A percentile compares a stretch with the other conserved stretches of the same genome.
phyloP scores from a whole-genome alignment of 331 rosid genomes.

The Erythrophleum ivorense region DNA sequence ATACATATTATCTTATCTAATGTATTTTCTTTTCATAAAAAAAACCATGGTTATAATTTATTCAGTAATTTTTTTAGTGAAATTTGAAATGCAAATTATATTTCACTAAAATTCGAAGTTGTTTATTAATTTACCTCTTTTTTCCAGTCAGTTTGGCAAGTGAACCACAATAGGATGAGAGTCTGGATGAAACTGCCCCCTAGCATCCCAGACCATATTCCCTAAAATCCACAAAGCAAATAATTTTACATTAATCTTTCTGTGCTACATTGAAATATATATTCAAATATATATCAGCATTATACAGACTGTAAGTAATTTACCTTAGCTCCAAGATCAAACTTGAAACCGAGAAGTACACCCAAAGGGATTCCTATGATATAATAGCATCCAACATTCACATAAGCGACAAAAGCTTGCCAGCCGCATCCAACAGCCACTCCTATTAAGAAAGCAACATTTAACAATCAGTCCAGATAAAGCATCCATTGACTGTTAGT shows the following conservation, averaged over 20 bases:
- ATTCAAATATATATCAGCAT: background rate
- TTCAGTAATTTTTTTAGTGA: background rate
- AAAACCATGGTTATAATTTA: background rate
- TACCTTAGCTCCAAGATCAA: conserved; percentile 51
- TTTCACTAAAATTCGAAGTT: background rate
- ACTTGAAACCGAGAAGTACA: conserved; percentile 58
- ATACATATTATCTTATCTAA: background rate
- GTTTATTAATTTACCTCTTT: conserved; percentile 43
- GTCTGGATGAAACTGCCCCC: conserved; percentile 55
- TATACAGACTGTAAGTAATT: background rate
- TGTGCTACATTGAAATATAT: no score
- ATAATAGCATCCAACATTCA: conserved; percentile 68
- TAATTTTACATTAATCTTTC: background rate
- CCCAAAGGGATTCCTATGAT: conserved; percentile 64
- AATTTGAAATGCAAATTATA: background rate
- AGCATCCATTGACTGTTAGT: background rate
- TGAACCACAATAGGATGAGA: conserved; percentile 47
- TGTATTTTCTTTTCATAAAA: background rate
- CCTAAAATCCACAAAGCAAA: conserved; percentile 28
- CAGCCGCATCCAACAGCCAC: conserved; percentile 85
- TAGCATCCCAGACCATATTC: conserved; percentile 59
- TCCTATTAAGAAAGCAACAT: conserved; percentile 31
- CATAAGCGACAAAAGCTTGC: conserved; percentile 74
- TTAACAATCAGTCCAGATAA: background rate
- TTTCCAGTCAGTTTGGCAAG: conserved; percentile 52